Evolutionary conservation across 495 filamentous ascomycete species (phyloP).

Genomic region (Hamigera avellanea): DNA sequence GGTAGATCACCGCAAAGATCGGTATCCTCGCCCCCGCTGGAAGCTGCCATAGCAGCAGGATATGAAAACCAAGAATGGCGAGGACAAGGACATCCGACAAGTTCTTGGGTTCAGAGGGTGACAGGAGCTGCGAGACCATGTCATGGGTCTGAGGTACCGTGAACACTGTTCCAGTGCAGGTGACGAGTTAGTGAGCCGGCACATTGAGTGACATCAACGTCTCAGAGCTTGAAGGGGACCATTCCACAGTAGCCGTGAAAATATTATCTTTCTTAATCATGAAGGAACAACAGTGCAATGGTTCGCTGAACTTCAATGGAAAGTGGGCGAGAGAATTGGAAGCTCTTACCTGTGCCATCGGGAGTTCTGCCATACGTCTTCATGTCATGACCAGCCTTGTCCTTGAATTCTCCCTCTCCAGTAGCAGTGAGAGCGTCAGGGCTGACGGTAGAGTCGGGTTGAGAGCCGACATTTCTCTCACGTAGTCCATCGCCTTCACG

Average conservation of each 20-base stretch:
- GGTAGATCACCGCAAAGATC: conserved; percentile 66
- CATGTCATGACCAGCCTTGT: conserved; percentile 39
- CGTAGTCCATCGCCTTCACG: conserved; percentile 28
- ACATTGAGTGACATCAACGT: too few relatives aligned
- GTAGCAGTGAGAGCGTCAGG: conserved; percentile 24
- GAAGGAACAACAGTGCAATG: too few relatives aligned
- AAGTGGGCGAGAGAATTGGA: neutral
- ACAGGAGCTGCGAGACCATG: conserved; percentile 95
- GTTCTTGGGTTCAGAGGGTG: conserved; percentile 93
- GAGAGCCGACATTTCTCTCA: conserved; percentile 28
- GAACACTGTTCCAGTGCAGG: conserved; percentile 62
- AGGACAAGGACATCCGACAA: conserved; percentile 73
- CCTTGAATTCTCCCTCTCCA: conserved; percentile 24
- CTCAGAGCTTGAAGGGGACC: too few relatives aligned
- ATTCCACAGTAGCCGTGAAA: too few relatives aligned
- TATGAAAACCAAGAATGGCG: conserved; percentile 63
- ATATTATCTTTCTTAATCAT: too few relatives aligned
- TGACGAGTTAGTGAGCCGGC: neutral
- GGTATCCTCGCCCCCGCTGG: conserved; percentile 56
- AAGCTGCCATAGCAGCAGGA: conserved; percentile 58
- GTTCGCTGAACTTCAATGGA: too few relatives aligned
- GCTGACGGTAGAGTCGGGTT: conserved; percentile 22
- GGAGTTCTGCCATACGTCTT: conserved; percentile 89
- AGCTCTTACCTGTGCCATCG: conserved; percentile 67
- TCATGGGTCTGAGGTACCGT: conserved; percentile 94